Evolutionary conservation across 2,329 filamentous ascomycete species (phyloP).

Genomic region (Alternaria brassicicola): DNA sequence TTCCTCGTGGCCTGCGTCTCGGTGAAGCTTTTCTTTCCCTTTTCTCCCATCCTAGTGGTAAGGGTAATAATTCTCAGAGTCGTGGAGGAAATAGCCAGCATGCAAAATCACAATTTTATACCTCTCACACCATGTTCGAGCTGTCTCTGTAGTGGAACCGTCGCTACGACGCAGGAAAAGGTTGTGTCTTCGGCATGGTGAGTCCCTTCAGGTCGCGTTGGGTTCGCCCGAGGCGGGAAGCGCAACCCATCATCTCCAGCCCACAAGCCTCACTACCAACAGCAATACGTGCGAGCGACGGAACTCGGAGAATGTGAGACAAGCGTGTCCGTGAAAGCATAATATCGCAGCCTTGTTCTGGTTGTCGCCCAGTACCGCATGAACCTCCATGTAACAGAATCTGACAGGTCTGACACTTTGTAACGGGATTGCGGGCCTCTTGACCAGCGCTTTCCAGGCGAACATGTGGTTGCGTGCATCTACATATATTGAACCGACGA

Average conservation of each 20-base stretch:
- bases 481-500: slow-evolving; percentile 9
- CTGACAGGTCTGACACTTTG: slow-evolving; percentile 9
- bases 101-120: neutral
- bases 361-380: slow-evolving; percentile 9
- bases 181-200: neutral
- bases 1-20: neutral
- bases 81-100: neutral
- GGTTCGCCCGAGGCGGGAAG: neutral
- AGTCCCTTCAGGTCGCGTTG: neutral
- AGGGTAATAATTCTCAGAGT: neutral
- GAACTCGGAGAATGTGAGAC: slow-evolving; percentile 1
- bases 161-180: neutral
- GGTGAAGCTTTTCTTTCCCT: neutral
- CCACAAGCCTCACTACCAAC: neutral
- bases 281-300: neutral
- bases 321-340: slow-evolving; percentile 1
- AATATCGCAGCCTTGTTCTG: slow-evolving; percentile 5
- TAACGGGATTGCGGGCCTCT: neutral
- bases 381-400: slow-evolving; percentile 18
- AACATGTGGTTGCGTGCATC: slow-evolving; percentile 14
- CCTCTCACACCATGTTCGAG: neutral
- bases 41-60: neutral
- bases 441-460: neutral
- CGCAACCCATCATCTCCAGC: neutral
- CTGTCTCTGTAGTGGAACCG: neutral